Conservation (phyloP, 2,329 filamentous ascomycete genomes). For the Thielaviopsis euricoi region DNA sequence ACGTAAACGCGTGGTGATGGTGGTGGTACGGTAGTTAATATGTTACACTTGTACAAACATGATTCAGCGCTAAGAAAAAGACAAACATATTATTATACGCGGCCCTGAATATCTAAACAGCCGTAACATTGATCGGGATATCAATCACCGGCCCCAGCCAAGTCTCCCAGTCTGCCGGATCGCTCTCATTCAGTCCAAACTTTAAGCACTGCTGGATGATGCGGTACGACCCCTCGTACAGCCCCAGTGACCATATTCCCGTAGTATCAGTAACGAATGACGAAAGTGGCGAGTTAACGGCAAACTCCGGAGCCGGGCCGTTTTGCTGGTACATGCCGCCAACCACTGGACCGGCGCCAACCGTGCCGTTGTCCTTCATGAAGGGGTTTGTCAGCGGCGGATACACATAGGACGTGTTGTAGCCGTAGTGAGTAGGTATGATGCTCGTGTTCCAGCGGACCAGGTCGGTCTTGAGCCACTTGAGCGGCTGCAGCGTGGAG, state of each 20-base stretch:
- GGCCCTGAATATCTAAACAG: constrained; percentile 21
- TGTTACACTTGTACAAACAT: no score
- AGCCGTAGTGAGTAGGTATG: constrained; percentile 2
- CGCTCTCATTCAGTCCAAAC: constrained; percentile 1
- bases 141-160: constrained; percentile 6
- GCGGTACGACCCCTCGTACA: constrained; percentile 1
- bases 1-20: no score
- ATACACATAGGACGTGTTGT: not conserved
- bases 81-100: no score
- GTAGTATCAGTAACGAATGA: not conserved
- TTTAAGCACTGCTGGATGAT: constrained; percentile 1
- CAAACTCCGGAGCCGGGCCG: not conserved
- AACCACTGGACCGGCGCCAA: not conserved
- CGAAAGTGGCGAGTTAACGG: not conserved
- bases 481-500: not conserved
- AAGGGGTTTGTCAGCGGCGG: not conserved
- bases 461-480: not conserved
- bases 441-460: constrained; percentile 6
- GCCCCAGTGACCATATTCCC: not conserved
- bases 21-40: no score
- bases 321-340: not conserved
- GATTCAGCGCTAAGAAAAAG: no score
- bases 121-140: constrained; percentile 19
- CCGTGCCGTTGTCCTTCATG: not conserved
- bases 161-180: not conserved